Conservation (phyloP, 345 rosid species). For the Acer campestre region DNA sequence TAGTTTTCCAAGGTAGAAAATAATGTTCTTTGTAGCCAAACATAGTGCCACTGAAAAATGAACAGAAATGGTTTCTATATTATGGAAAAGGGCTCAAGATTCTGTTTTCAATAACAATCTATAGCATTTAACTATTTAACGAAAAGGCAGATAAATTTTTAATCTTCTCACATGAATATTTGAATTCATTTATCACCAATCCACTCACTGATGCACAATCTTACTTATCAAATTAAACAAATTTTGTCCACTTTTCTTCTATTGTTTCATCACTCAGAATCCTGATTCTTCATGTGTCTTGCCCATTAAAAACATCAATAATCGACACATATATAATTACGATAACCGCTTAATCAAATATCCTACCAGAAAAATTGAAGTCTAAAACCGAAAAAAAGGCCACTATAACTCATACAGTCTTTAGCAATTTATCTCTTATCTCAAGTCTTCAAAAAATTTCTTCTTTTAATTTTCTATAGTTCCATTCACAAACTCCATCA, state of each 20-base stretch:
- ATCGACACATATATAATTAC: neutral
- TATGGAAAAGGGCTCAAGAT: too few relatives aligned
- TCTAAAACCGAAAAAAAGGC: neutral
- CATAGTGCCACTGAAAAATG: neutral
- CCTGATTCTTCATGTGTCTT: neutral
- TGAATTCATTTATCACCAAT: too few relatives aligned
- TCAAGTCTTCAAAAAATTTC: neutral
- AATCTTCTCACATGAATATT: neutral
- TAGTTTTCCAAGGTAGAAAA: neutral
- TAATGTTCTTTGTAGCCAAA: neutral
- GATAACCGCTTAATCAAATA: neutral
- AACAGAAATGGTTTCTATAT: too few relatives aligned
- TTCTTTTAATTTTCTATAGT: neutral
- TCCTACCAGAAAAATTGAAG: neutral
- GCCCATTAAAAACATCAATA: neutral
- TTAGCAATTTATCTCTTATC: neutral
- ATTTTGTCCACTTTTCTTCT: neutral
- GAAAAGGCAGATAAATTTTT: neutral
- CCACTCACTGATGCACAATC: too few relatives aligned
- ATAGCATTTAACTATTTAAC: neutral
- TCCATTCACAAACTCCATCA: neutral
- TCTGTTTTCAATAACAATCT: neutral
- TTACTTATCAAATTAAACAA: too few relatives aligned
- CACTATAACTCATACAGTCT: neutral
- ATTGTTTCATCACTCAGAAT: neutral